Evolutionary conservation across 1,284 basidiomycete species (phyloP).

Genomic region (Marasmius tenuissimus): DNA sequence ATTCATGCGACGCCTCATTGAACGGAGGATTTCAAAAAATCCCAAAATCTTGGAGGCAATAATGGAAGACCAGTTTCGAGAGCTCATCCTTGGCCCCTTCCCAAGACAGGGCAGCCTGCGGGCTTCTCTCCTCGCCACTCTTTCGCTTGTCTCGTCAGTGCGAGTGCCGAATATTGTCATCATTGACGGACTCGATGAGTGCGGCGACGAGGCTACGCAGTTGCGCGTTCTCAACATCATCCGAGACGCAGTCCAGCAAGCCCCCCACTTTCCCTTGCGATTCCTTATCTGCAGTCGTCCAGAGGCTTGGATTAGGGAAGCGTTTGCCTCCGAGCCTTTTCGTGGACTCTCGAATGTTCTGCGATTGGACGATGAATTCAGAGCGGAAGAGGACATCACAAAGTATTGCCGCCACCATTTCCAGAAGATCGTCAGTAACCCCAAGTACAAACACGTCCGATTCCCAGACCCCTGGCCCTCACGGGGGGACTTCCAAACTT

Average conservation of each 20-base stretch:
- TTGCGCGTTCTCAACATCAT: neutral
- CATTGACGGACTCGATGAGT: conserved; percentile 22
- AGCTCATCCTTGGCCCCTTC: no score
- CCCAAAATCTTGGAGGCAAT: neutral
- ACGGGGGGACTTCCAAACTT: no score
- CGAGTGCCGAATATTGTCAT: neutral
- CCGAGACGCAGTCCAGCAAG: neutral
- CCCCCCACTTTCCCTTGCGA: conserved; percentile 11
- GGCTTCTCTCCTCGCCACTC: no score
- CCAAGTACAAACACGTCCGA: no score
- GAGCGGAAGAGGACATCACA: neutral
- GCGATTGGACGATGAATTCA: neutral
- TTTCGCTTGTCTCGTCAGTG: no score
- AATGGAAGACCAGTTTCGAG: no score
- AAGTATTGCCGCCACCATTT: neutral
- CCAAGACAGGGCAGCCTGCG: no score
- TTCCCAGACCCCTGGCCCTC: no score
- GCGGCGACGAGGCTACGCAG: neutral
- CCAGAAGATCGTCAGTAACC: no score
- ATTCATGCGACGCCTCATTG: neutral
- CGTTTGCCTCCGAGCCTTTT: conserved; percentile 4
- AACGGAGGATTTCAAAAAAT: neutral
- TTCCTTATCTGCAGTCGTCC: conserved; percentile 20
- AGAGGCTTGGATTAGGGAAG: conserved; percentile 15
- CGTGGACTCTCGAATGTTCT: neutral